Evolutionary conservation across 2,329 filamentous ascomycete genomes (phyloP), one percentile per base, ranked within the genome.

Genomic region (Fusarium equiseti): DNA sequence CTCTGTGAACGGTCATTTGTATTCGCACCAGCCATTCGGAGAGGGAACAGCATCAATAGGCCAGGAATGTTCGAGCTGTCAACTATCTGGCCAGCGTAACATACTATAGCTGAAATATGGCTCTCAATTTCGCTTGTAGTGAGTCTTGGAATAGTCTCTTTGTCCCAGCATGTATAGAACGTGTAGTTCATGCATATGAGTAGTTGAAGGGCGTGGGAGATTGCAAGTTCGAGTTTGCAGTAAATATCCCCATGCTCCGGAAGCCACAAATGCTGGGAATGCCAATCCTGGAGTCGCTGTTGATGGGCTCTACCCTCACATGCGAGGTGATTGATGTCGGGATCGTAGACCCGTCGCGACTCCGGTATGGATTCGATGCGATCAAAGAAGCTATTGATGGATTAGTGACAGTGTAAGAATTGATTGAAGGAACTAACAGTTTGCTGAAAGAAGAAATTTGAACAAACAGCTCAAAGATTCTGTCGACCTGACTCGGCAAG

Each of bases 141-240:
- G 0, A 77, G 29, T 3, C 1, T 2, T 0, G 77, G 76, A 12
- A 71, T 53, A 1, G 10, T 16, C 8, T n/a, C 24, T 6, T 24
- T 8, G 10, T 53, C 27, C 75, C 74, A 77, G 26, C 46, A 72
- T 0, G 60, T 38, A 31, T 77, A 74, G 8, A 63, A 77, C 0
- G 62, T 74, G 4, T 63, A 78, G n/a, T 75, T 77, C 5, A 56
- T 66, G 20, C 61, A 73, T 8, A 76, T 13, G 3, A 76, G 75
- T 3, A 78, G 45, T 8, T 59, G 18, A 4, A 76, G 45, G 5
- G 71, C 63, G 22, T 73, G 64, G 22, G 60, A 71, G 15, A 70
- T 68, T 4, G 55, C 42, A 1, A 72, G 32, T 0, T 71, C 63
- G 4, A 77, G 44, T 13, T 61, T 35, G 4, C 3, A 7, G 12